A percentile compares a stretch with the other conserved stretches of the same genome.
Evolutionary conservation across 2,329 filamentous ascomycete genomes (phyloP).

Genomic region (Penicillium palitans): DNA sequence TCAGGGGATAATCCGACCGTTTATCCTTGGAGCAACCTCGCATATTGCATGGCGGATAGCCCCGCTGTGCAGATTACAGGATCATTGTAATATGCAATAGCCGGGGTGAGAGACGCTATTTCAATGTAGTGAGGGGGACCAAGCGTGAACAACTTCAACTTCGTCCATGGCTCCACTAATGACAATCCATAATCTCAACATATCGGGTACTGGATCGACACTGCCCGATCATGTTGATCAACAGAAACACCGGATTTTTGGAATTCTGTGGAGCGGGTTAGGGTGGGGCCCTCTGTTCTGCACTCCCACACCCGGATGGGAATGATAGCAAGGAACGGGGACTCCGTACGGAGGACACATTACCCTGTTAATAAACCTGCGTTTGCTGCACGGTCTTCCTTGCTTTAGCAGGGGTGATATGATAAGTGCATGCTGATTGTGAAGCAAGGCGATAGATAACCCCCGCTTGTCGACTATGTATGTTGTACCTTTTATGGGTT

Average conservation of each 20-base stretch:
- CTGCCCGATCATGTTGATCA: slow-evolving; percentile 8
- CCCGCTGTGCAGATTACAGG: not conserved
- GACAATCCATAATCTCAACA: slow-evolving; percentile 9
- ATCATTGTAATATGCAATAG: not conserved
- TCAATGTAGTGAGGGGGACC: not conserved
- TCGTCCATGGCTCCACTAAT: slow-evolving; percentile 2
- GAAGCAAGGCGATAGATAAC: not conserved
- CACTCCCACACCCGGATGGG: too few species aligned
- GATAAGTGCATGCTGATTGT: not conserved
- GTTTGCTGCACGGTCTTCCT: not conserved
- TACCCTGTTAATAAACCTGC: not conserved
- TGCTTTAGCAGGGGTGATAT: not conserved
- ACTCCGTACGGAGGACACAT: not conserved
- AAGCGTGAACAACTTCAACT: not conserved
- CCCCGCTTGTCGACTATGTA: not conserved
- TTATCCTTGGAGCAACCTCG: not conserved
- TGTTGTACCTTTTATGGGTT: not conserved
- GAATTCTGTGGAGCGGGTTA: not conserved
- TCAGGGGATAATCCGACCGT: not conserved
- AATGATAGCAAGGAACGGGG: not conserved
- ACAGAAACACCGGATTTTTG: not conserved
- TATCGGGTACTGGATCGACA: slow-evolving; percentile 25
- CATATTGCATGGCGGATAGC: not conserved
- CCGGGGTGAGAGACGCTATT: not conserved
- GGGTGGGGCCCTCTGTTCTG: not conserved